phyloP scores from a whole-genome alignment of 106 monocot species.

The Allium sativum region DNA sequence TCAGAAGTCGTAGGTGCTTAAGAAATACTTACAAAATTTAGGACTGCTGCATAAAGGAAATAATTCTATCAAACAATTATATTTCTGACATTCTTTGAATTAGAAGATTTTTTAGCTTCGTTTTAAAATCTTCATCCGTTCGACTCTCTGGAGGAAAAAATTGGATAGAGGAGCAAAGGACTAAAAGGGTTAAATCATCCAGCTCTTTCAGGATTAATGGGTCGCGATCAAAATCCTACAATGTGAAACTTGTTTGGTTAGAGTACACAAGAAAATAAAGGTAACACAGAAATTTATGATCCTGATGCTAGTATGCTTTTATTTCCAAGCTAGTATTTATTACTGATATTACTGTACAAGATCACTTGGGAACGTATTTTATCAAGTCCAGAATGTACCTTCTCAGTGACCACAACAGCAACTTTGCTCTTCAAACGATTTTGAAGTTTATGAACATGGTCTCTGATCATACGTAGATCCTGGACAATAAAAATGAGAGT shows the following conservation, averaged over 20 bases:
- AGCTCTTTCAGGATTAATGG: slow-evolving; percentile 20
- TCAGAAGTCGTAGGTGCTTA: no score
- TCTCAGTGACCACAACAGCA: slow-evolving; percentile 33
- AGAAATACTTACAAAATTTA: no score
- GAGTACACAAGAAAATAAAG: neutral
- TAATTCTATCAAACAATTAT: no score
- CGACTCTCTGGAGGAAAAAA: slow-evolving; percentile 21
- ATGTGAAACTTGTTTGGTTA: neutral
- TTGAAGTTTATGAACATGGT: slow-evolving; percentile 18
- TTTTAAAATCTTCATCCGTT: slow-evolving; percentile 24
- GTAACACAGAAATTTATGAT: neutral
- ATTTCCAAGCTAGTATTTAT: neutral
- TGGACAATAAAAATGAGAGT: slow-evolving; percentile 4
- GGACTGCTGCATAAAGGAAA: no score
- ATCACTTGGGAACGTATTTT: neutral
- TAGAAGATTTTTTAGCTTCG: slow-evolving; percentile 22
- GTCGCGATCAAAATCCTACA: slow-evolving; percentile 52
- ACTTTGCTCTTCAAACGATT: slow-evolving; percentile 15
- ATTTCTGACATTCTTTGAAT: neutral
- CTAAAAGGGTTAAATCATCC: slow-evolving; percentile 25
- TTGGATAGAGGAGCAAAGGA: slow-evolving; percentile 40
- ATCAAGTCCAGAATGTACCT: slow-evolving; percentile 19
- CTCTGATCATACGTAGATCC: slow-evolving; percentile 34
- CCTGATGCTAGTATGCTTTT: neutral
- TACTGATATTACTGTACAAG: neutral